These are phyloP conservation scores for Lentinus tigrinus DNA, from an alignment of 768 basidiomycete genomes.

Conservation along the genomic window DNA sequence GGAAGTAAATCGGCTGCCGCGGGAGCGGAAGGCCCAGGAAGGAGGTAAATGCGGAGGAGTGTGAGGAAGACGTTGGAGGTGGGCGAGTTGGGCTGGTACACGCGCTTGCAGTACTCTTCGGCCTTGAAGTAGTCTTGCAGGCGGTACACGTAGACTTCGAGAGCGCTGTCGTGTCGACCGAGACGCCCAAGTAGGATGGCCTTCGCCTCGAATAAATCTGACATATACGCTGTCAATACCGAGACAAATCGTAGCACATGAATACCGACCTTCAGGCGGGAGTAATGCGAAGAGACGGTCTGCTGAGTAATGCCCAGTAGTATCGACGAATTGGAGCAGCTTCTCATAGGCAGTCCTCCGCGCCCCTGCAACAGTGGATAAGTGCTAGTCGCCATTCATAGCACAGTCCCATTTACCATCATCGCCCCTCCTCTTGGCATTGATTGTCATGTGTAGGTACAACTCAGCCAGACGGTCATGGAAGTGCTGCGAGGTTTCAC, in stretches of 20 bases:
- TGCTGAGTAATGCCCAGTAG: constrained; percentile 65
- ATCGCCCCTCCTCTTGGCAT: constrained; percentile 57
- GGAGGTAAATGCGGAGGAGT: constrained; percentile 85
- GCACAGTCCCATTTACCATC: constrained; percentile 41
- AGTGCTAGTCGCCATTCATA: background rate
- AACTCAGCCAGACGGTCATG: constrained; percentile 90
- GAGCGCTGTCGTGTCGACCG: constrained; percentile 88
- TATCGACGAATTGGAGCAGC: constrained; percentile 74
- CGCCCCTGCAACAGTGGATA: constrained; percentile 37
- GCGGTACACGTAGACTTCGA: constrained; percentile 93
- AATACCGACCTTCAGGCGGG: constrained; percentile 69
- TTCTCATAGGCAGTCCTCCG: constrained; percentile 57
- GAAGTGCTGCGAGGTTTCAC: constrained; percentile 64
- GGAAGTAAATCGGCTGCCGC: constrained; percentile 56
- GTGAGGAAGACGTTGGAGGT: constrained; percentile 74
- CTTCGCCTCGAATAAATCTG: constrained; percentile 87
- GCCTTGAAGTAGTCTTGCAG: constrained; percentile 83
- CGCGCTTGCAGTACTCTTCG: constrained; percentile 92
- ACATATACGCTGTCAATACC: background rate
- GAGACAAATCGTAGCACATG: background rate
- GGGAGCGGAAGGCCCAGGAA: constrained; percentile 61
- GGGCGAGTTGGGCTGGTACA: constrained; percentile 54
- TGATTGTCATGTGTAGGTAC: constrained; percentile 70
- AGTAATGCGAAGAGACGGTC: constrained; percentile 81
- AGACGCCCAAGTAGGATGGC: constrained; percentile 89